Evolutionary conservation across 2,329 filamentous ascomycete species (phyloP), one percentile per base, ranked within the genome.

Genomic region (Penicillium sp.): DNA sequence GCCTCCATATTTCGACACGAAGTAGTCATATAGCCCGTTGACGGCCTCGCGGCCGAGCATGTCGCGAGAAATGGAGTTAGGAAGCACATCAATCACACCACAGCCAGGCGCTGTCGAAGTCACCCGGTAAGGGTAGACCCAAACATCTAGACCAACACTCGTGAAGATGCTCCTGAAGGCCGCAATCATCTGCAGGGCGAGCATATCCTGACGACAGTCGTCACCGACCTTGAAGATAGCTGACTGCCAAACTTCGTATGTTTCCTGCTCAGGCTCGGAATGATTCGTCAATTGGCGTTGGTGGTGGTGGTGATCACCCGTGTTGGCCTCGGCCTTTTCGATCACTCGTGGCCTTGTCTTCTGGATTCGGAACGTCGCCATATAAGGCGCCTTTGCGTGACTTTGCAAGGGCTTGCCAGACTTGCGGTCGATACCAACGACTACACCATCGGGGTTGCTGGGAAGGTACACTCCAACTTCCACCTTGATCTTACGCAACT

Each of bases 151-250:
- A 0, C 95, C 95, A 41, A 97, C 90, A 63, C 86, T 89, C 73
- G 96, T 90, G 82, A 97, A 99, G 69, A 99, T 99, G 62, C 93
- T 93, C 25, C 94, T 88, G 82, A 99, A 99, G 1, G 93, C 92
- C 0, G 94, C 89, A 73, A 99, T 97, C 89, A 99, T 95, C 76
- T 99, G 94, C 61, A 99, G 81, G 2, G 94, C 94, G 59, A 99
- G 82, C 52, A 99, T 90, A 69, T 99, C 95, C 77, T 99, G 94
- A 50, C 94, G 89, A 73, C 94, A 97, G 75, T 99, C 94, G 73
- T 99, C 94, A 61, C 94, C 94, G 49, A 99, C 95, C 75, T 99
- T 99, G 86, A 99, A 99, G 71, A 99, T 99, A 56, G 93, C 94
- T 2, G 92, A 96, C 75, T 99, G 94, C 95, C 94, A 97, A n/a